Percentiles rank a stretch among this genome's conserved stretches.
Evolutionary conservation across 2,329 filamentous ascomycete genomes (phyloP).

Genomic region (Colletotrichum zoysiae): DNA sequence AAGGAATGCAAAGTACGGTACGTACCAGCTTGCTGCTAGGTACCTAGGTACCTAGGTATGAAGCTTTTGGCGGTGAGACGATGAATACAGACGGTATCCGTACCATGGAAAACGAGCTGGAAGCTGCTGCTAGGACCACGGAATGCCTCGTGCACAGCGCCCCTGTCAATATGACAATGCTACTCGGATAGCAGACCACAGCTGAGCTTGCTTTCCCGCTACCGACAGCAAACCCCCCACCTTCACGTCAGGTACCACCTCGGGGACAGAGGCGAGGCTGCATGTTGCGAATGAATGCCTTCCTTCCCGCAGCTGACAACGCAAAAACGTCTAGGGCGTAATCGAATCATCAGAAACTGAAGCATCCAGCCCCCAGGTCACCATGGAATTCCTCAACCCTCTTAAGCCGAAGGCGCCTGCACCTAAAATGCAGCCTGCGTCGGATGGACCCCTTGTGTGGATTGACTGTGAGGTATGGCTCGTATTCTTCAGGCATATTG

Average conservation of each 20-base stretch:
- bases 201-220: not conserved
- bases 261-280: slow-evolving; percentile 5
- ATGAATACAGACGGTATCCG: not conserved
- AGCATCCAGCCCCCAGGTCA: not conserved
- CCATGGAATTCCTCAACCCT: slow-evolving; percentile 37
- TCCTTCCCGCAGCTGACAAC: not conserved
- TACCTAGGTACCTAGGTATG: too few relatives aligned
- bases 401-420: slow-evolving; percentile 20
- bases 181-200: not conserved
- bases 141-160: not conserved
- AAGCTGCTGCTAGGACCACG: not conserved
- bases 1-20: not conserved
- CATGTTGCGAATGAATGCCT: slow-evolving; percentile 21
- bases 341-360: not conserved
- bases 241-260: not conserved
- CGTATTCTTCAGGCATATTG: not conserved
- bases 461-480: slow-evolving; percentile 75
- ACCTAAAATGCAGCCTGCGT: slow-evolving; percentile 27
- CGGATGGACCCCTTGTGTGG: slow-evolving; percentile 80
- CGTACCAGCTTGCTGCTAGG: not conserved
- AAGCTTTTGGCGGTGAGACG: not conserved
- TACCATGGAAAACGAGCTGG: not conserved
- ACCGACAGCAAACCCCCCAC: not conserved
- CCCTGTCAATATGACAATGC: not conserved
- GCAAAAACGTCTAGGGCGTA: not conserved